Percentiles rank a stretch among this genome's conserved stretches.
phyloP scores from a whole-genome alignment of 2,329 filamentous ascomycete species.

The Aureobasidium pullulans region DNA sequence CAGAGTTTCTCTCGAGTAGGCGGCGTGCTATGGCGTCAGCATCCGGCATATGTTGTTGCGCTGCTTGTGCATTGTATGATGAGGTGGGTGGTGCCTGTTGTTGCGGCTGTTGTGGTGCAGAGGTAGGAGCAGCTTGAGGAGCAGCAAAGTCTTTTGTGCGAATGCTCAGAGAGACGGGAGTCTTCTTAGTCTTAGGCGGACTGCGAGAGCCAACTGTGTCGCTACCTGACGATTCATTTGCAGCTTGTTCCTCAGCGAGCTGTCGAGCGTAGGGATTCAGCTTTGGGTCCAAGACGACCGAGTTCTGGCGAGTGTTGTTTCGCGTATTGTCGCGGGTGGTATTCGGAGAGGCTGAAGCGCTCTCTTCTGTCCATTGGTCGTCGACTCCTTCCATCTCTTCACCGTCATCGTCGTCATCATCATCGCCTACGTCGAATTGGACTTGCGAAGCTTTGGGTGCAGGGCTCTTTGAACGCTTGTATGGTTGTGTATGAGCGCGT shows the following conservation, averaged over 20 bases:
- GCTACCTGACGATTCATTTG: neutral
- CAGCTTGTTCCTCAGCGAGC: neutral
- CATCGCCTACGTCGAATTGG: conserved; percentile 32
- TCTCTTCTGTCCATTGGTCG: conserved; percentile 19
- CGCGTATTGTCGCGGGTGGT: conserved; percentile 18
- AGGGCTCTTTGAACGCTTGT: conserved; percentile 17
- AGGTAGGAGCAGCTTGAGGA: neutral
- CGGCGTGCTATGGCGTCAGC: conserved; percentile 62
- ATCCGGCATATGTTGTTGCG: conserved; percentile 34
- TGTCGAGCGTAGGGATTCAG: conserved; percentile 13
- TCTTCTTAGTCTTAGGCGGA: neutral
- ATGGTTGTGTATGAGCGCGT: conserved; percentile 19
- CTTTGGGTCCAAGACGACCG: conserved; percentile 16
- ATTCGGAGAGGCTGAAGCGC: conserved; percentile 18
- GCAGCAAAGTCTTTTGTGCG: conserved; percentile 13
- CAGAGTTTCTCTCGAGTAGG: conserved; percentile 57
- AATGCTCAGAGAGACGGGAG: neutral
- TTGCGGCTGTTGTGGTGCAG: neutral
- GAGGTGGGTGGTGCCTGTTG: conserved; percentile 1
- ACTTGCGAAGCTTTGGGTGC: conserved; percentile 31
- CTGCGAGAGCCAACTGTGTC: neutral
- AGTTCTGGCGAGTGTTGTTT: conserved; percentile 18
- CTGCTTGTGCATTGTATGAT: conserved; percentile 2
- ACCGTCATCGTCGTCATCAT: conserved; percentile 21
- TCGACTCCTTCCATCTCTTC: conserved; percentile 19